phyloP scores from a whole-genome alignment of 768 basidiomycete species.

The Cystofilobasidium macerans region DNA sequence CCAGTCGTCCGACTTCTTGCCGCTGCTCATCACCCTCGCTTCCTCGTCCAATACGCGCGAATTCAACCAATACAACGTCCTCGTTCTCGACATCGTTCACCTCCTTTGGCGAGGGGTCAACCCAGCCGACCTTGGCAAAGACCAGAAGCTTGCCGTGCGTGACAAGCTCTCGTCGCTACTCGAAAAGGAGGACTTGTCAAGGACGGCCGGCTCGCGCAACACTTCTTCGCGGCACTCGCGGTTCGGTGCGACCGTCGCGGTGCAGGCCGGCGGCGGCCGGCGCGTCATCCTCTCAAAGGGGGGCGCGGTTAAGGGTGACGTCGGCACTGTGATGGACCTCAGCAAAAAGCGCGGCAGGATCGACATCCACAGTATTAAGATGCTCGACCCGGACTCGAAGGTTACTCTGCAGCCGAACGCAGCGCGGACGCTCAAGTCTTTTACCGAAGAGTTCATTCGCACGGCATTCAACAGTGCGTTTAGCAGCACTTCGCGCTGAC shows the following conservation, averaged over 20 bases:
- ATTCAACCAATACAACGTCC: conserved; percentile 73
- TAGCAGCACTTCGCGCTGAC: conserved; percentile 31
- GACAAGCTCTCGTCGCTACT: conserved; percentile 59
- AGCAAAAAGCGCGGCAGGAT: conserved; percentile 46
- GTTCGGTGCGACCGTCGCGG: conserved; percentile 88
- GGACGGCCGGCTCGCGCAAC: conserved; percentile 48
- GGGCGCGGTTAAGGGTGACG: conserved; percentile 59
- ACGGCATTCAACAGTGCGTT: conserved; percentile 82
- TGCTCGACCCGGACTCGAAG: not conserved
- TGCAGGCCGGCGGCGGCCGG: conserved; percentile 46
- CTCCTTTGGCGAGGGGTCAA: conserved; percentile 72
- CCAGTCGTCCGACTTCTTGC: conserved; percentile 58
- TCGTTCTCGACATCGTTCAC: conserved; percentile 86
- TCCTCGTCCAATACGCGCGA: conserved; percentile 68
- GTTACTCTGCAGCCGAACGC: conserved; percentile 37
- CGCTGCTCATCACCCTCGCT: conserved; percentile 74
- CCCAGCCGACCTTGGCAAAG: conserved; percentile 45
- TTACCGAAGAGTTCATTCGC: conserved; percentile 64
- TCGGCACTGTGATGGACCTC: conserved; percentile 61
- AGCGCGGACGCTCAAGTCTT: conserved; percentile 46
- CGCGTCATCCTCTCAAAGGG: conserved; percentile 67
- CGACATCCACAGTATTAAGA: not conserved
- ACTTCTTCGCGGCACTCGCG: conserved; percentile 76
- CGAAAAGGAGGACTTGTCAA: conserved; percentile 58
- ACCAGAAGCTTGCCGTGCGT: conserved; percentile 42